Evolutionary conservation across 2,329 filamentous ascomycete genomes (phyloP), one percentile per base, ranked within the genome.

Genomic region (Colletotrichum tropicicola): DNA sequence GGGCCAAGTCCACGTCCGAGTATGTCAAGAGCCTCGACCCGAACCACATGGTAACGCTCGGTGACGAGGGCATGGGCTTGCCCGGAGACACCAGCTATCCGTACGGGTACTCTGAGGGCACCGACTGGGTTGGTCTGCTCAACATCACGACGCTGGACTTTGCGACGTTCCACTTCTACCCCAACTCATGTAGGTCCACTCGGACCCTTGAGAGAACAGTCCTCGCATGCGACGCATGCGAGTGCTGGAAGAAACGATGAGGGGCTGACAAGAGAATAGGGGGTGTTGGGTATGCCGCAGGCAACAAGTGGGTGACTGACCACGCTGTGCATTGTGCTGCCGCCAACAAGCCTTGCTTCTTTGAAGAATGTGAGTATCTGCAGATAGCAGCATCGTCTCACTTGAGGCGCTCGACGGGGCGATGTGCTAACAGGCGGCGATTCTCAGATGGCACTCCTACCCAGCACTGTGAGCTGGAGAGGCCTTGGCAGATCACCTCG

Each of bases 11-110:
- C 5, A 87, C 83, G 2, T 88, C 86, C 21, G 78, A 80, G 21
- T 91, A 90, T 72, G 86, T 92, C 75, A 91, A 91, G 75, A 83
- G 79, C 12, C 78, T 91, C 12, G 89, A 92, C 71, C 68, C 82
- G 1, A 76, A 84, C 58, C 89, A 91, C 74, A 84, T 91, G 83
- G 87, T 91, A 27, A 84, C 85, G 0, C 80, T 89, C 4, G 89
- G 89, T 23, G 89, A 91, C 70, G 89, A 81, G 63, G 80, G 80
- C 7, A 80, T 84, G 67, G 80, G 79, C 3, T 74, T 82, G 19
- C 76, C 78, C 3, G 82, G 83, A 3, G 85, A 87, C 54, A 81
- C 79, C 12, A 79, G 77, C 53, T 88, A 87, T 69, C 85, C 85
- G 4, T 87, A 85, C 72, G 73, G 75, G 7, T 81, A 77, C 56